Conservation (phyloP, 2,329 filamentous ascomycete genomes). For the Colletotrichum tofieldiae region DNA sequence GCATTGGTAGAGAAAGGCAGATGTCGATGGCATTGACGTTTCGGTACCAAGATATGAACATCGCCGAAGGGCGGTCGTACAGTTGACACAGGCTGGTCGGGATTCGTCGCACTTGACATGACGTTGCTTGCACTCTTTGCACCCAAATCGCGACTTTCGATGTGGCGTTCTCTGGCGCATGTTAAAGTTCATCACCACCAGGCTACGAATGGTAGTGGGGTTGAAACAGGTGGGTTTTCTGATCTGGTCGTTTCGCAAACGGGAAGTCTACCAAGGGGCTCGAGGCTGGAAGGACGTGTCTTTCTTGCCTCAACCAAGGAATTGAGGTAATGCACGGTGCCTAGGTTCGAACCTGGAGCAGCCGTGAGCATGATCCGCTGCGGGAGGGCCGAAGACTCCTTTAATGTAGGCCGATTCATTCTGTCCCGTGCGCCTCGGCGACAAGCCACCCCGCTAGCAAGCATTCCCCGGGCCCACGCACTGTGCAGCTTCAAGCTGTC, state of each 20-base stretch:
- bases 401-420: slow-evolving; percentile 15
- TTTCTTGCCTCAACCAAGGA: too few relatives aligned
- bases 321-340: background rate
- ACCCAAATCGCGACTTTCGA: slow-evolving; percentile 59
- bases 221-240: background rate
- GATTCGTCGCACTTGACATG: slow-evolving; percentile 62
- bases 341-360: too few relatives aligned
- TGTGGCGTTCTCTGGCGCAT: slow-evolving; percentile 46
- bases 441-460: slow-evolving; percentile 2
- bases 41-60: slow-evolving; percentile 51
- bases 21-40: slow-evolving; percentile 3
- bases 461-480: slow-evolving; percentile 11
- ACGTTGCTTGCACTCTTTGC: slow-evolving; percentile 57
- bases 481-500: slow-evolving; percentile 6
- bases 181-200: background rate
- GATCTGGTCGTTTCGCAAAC: background rate
- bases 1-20: slow-evolving; percentile 19
- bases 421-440: too few relatives aligned
- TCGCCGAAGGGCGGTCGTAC: slow-evolving; percentile 53
- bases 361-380: background rate
- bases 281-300: too few relatives aligned
- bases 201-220: background rate
- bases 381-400: slow-evolving; percentile 6
- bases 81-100: slow-evolving; percentile 58
- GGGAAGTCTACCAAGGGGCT: too few relatives aligned